Evolutionary conservation across 169 alveolate genomes (phyloP), one percentile per base, ranked within the genome.

Genomic region (Plasmodium gonderi): DNA sequence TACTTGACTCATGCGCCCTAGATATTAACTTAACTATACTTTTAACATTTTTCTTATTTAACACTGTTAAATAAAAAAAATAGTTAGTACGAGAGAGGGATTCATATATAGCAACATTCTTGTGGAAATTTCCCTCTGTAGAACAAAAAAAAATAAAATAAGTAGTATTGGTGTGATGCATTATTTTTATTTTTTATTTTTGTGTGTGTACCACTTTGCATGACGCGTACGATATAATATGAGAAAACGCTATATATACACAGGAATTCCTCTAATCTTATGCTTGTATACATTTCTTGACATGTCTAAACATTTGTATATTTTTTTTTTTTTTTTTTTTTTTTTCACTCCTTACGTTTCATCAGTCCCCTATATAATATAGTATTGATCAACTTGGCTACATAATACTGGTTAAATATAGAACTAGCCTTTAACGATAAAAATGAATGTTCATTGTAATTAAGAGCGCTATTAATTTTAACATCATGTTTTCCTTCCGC

Each of bases 381-480:
- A 31, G 91, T 49, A 67, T 90, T 90, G n/a, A 79, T 65, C 14
- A 90, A 67, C 72, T 31, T 77, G 36, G 90, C 80, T 20, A 90
- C 77, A 78, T 90, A 90, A 23, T 45, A 11, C 82, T 79, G 94
- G 60, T 90, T 90, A 90, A 90, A 90, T 90, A 90, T 90, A n/a
- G 81, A 44, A 78, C 68, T 38, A 40, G 81, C 83, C 91, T 79
- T 90, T 78, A 90, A 77, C 26, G 90, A 67, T 79, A 90, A 60
- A 77, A 90, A 90, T n/a, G 91, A 77, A 44, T 78, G 54, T 90
- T 67, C 90, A 64, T 90, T 79, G 69, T 54, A 23, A 38, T 75
- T 87, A 23, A 78, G 33, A 3, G 20, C 69, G 26, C 47, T 42
- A 40, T 42, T 76, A 17, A 60, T 75, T 33, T 87, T 77, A 42